Evolutionary conservation across 768 basidiomycete genomes (phyloP).

Genomic region (Leccinum subtestaceum): DNA sequence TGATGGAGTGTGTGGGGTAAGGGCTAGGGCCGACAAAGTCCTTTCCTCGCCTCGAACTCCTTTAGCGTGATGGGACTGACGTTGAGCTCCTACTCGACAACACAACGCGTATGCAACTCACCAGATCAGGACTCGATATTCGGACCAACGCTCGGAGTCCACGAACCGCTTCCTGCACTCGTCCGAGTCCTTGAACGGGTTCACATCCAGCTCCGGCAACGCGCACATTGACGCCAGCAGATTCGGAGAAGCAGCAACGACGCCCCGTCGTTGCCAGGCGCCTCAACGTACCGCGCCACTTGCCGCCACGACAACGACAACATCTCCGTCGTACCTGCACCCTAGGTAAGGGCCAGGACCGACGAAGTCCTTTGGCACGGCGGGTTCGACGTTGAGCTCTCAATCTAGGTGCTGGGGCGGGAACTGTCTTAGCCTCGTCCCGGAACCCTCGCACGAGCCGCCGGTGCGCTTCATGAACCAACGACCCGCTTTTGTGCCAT

Average conservation of each 20-base stretch:
- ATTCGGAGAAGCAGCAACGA: constrained; percentile 20
- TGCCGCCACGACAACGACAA: constrained; percentile 83
- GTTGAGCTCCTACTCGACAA: background rate
- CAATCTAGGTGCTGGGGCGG: too few relatives aligned
- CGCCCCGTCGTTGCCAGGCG: constrained; percentile 17
- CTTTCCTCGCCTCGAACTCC: too few relatives aligned
- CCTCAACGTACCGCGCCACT: constrained; percentile 57
- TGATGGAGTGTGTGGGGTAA: too few relatives aligned
- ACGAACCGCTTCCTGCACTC: constrained; percentile 56
- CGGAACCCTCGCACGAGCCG: constrained; percentile 40
- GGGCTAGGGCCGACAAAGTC: too few relatives aligned
- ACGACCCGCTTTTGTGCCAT: constrained; percentile 58
- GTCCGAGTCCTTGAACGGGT: constrained; percentile 43
- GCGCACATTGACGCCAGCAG: constrained; percentile 53
- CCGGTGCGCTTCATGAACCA: constrained; percentile 61
- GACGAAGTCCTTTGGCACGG: too few relatives aligned
- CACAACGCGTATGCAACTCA: constrained; percentile 24
- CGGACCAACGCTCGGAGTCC: constrained; percentile 46
- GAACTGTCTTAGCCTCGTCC: constrained; percentile 39
- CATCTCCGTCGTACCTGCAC: constrained; percentile 69
- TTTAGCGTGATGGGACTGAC: too few relatives aligned
- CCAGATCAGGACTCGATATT: constrained; percentile 51
- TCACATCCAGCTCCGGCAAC: constrained; percentile 54
- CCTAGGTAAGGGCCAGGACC: background rate
- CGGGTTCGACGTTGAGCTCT: too few relatives aligned